Evolutionary conservation across 129 eudicot genomes (phyloP).

Genomic region (Centella asiatica): DNA sequence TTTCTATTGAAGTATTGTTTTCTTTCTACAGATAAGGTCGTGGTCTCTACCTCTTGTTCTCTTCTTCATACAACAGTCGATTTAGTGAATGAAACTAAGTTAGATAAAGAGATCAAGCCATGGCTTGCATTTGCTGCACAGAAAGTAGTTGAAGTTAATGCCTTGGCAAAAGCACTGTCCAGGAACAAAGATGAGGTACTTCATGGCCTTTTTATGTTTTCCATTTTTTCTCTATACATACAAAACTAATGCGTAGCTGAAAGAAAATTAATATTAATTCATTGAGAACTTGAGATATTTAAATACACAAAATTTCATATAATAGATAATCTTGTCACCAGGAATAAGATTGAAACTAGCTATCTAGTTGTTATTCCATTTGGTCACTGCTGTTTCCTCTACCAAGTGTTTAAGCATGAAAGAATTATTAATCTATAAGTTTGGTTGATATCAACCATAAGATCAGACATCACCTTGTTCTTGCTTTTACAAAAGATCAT

Average conservation of each 20-base stretch:
- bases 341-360: neutral
- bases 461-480: neutral
- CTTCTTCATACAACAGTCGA: conserved; percentile 94
- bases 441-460: neutral
- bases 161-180: conserved; percentile 73
- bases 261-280: neutral
- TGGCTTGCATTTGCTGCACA: conserved; percentile 97
- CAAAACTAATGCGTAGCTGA: neutral
- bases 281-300: neutral
- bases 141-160: conserved; percentile 77
- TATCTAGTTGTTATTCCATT: neutral
- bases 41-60: conserved; percentile 84
- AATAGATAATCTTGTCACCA: neutral
- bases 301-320: neutral
- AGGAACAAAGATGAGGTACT: conserved; percentile 77
- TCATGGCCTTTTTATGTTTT: neutral
- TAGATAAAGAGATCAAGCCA: conserved; percentile 73
- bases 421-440: too few species aligned
- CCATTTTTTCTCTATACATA: neutral
- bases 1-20: neutral
- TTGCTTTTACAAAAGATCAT: neutral
- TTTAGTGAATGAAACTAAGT: conserved; percentile 59
- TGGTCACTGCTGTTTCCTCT: too few species aligned
- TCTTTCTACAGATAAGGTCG: conserved; percentile 59
- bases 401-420: too few species aligned